Conservation (phyloP, 192 early-diverging fungal species). For the Linderina pennispora region DNA sequence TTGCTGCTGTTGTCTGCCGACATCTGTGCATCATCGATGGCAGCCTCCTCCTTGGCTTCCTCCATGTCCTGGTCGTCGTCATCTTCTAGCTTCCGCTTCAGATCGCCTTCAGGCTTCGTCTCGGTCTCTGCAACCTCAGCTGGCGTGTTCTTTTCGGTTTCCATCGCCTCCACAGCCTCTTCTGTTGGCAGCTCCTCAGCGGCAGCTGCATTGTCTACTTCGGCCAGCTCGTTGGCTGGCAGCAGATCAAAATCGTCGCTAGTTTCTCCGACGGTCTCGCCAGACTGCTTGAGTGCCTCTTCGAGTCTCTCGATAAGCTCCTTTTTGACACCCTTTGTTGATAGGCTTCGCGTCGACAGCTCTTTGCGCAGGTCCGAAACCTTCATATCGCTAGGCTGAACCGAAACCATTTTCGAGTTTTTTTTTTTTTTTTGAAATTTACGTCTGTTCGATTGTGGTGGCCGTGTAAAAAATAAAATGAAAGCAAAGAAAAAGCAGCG, state of each 20-base stretch:
- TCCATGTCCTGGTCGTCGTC: background rate
- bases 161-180: background rate
- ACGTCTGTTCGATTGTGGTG: background rate
- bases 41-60: too few species aligned
- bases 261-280: background rate
- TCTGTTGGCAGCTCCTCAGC: background rate
- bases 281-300: constrained; percentile 39
- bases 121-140: background rate
- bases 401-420: constrained; percentile 17
- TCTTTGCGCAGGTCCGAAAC: constrained; percentile 57
- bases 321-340: constrained; percentile 60
- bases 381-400: constrained; percentile 50
- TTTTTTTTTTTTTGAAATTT: background rate
- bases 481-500: background rate
- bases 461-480: background rate
- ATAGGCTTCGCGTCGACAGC: constrained; percentile 46
- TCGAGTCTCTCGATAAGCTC: constrained; percentile 57
- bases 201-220: background rate
- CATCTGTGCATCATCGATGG: too few species aligned
- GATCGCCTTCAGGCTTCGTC: background rate
- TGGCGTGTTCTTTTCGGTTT: background rate
- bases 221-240: constrained; percentile 11
- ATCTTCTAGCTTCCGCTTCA: background rate
- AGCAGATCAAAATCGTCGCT: constrained; percentile 18
- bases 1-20: too few species aligned